Base-by-base conservation (phyloP, 2,329 filamentous ascomycete genomes). In the Podosphaera fusca region DNA sequence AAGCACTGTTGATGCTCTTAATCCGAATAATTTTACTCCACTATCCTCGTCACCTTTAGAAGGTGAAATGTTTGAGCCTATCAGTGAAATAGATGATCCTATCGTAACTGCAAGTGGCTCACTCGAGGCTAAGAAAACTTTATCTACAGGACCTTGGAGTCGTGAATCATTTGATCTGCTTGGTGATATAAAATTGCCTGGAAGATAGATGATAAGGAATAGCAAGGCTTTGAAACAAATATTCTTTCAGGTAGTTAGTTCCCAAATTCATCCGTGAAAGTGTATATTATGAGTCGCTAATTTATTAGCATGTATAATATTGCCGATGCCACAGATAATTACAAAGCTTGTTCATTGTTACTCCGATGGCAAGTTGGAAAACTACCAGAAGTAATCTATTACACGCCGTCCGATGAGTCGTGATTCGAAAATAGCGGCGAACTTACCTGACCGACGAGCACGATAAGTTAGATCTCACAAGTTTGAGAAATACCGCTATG, bases 141-240 rank as follows among this genome's bases (percentile, higher is more conserved):
- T 56, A 12, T 7, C 33, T 34, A 55, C 40, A 8, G 67, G 67
- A 1, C 64, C 68, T 4, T 69, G 68, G 68, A 68, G 67, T 60
- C 61, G 65, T 40, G 67, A 69, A 59, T 63, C 67, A 3, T 66
- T 66, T 55, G 68, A 69, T 61, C 60, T 69, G n/a, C 66, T 69
- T 60, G 65, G 62, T 29, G 56, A 46, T 49, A 64, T 62, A 63
- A 62, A 42, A 57, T 63, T 62, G 47, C 60, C 60, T 31, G 57
- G 49, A 51, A 58, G 42, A 51, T 35, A 57, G 10, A 52, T 56
- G 40, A 45, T 33, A 9, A 40, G 46, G 55, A 55, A 50, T 29
- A 34, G 38, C 38, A 12, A 1, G n/a, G n/a, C n/a, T 7, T 6
- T 12, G 10, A 42, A 42, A 42, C 5, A 12, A 14, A 42, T 42